These are phyloP conservation scores for Sextonia rubra DNA, from an alignment of 164 flowering plant genomes.

Conservation along the genomic window DNA sequence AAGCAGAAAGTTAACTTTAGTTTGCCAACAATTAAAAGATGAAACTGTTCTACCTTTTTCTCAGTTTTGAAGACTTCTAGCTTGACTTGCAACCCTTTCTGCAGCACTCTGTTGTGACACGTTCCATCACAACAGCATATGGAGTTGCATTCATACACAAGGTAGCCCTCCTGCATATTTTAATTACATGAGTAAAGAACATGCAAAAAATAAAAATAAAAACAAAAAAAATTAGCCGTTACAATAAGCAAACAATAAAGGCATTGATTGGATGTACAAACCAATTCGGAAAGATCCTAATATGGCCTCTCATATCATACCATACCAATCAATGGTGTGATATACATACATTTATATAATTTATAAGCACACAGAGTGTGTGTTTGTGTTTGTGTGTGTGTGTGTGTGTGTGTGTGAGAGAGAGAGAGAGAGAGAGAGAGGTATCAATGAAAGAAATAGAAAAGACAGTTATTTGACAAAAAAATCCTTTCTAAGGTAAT, in stretches of 20 bases:
- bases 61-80: slow-evolving; percentile 84
- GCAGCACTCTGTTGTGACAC: slow-evolving; percentile 90
- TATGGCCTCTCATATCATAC: too few species aligned
- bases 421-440: too few species aligned
- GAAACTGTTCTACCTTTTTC: slow-evolving; percentile 50
- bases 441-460: too few species aligned
- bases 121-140: slow-evolving; percentile 63
- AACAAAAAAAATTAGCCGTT: background rate
- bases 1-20: background rate
- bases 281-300: background rate
- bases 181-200: slow-evolving; percentile 2
- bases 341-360: too few species aligned
- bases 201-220: background rate
- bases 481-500: too few species aligned
- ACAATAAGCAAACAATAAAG: background rate
- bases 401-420: too few species aligned
- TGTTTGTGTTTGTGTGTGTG: background rate
- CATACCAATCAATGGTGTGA: too few species aligned
- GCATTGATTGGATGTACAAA: background rate
- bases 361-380: background rate
- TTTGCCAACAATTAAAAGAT: background rate
- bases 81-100: slow-evolving; percentile 75
- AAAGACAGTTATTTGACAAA: too few species aligned
- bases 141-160: slow-evolving; percentile 87
- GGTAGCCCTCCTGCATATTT: slow-evolving; percentile 73